Base-by-base conservation (phyloP, 192 early-diverging fungal genomes). In the Coemansia sp. region DNA sequence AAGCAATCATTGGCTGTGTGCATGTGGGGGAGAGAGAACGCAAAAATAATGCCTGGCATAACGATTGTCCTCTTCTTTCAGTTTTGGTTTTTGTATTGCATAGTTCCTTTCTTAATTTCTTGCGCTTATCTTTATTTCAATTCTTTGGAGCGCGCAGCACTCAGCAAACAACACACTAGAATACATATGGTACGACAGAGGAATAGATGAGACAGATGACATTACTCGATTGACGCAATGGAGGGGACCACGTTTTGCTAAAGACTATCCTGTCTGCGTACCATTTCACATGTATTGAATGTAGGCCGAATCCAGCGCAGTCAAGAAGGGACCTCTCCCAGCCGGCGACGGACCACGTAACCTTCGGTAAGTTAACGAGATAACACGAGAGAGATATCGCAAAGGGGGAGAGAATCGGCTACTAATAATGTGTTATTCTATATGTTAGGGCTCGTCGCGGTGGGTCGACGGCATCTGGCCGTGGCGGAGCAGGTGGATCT, bases 231-330 rank as follows among this genome's bases (percentile, higher is more conserved):
- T 48, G 19, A 9, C 19, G 19, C 19, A 48, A 21, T 45, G 14
- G 17, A 21, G 25, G 21, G 10, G 25, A 53, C 11, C 4, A 29
- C 51, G 27, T 9, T 55, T 15, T 14, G 9, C 51, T 55, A 55
- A 55, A 25, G 3, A 55, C 23, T 57, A 15, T 57, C 53, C 11
- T 9, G 25, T 3, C 19, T 53, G 11, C 19, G 25, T 27, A 36
- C 6, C 21, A 31, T 59, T 59, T 51, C 21, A 23, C 21, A 25
- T 51, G n/a, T 23, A 6, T n/a, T 32, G 25, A 27, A 27, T 27
- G 50, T 79, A 79, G 79, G 80, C 80, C 27, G 80, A 82, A 57
- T 74, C 80, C 38, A 72, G 75, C n/a, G 67, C 75, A 50, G 68
- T 77, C 57, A 82, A 77, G 65, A 80, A 69, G 60, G 68, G 67